These are phyloP conservation scores for Metschnikowia kofuensis DNA, from an alignment of 805 yeast species.

Conservation along the genomic window DNA sequence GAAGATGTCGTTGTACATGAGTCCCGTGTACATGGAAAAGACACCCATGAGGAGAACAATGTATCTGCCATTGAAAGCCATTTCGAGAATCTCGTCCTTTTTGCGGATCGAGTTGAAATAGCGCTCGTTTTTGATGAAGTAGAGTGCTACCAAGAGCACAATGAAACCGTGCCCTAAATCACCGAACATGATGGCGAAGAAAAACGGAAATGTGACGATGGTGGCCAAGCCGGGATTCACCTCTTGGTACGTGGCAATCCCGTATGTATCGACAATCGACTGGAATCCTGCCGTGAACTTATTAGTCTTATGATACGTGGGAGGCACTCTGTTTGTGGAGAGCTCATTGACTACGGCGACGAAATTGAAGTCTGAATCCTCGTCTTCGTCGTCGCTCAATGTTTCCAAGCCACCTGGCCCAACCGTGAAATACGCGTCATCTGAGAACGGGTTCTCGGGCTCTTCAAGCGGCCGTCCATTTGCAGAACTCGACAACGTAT, in stretches of 20 bases:
- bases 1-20: slow-evolving; percentile 68
- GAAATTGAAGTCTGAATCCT: slow-evolving; percentile 16
- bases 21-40: slow-evolving; percentile 73
- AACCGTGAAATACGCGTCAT: slow-evolving; percentile 8
- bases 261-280: slow-evolving; percentile 72
- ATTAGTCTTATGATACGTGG: slow-evolving; percentile 67
- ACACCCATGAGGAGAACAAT: slow-evolving; percentile 67
- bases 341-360: slow-evolving; percentile 53
- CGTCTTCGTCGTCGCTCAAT: slow-evolving; percentile 28
- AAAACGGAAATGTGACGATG: slow-evolving; percentile 72
- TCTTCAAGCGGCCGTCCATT: slow-evolving; percentile 4
- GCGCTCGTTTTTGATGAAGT: slow-evolving; percentile 54
- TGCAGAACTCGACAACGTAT: slow-evolving; percentile 14
- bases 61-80: slow-evolving; percentile 73
- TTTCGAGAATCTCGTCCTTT: slow-evolving; percentile 72
- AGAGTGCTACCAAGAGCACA: slow-evolving; percentile 52
- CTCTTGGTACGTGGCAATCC: slow-evolving; percentile 72
- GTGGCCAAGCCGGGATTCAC: slow-evolving; percentile 76
- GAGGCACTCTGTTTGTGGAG: slow-evolving; percentile 64
- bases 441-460: slow-evolving; percentile 8
- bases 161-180: slow-evolving; percentile 78
- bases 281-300: slow-evolving; percentile 70
- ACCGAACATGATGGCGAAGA: slow-evolving; percentile 85
- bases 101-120: slow-evolving; percentile 49
- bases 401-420: slow-evolving; percentile 6